A percentile compares a stretch with the other conserved stretches of the same genome.
Conservation (phyloP, 2,329 filamentous ascomycete genomes). For the Sordariomycetes sp. region DNA sequence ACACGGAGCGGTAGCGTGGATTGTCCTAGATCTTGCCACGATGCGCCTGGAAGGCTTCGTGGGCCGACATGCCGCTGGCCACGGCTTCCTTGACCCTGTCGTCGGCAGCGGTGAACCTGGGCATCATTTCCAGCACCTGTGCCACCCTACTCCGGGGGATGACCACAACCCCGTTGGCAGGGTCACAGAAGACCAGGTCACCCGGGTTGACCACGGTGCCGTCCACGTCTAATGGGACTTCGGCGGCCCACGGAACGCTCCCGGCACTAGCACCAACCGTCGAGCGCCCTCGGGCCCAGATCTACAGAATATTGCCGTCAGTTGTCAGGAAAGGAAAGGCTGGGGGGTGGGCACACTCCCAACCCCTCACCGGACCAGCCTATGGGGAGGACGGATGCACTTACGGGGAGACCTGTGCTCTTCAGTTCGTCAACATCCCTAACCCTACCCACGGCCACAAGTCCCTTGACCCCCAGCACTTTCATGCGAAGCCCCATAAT, state of each 20-base stretch:
- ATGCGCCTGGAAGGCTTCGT: constrained; percentile 55
- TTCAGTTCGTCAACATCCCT: constrained; percentile 54
- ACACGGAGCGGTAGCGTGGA: background rate
- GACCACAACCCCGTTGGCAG: constrained; percentile 57
- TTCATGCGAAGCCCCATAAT: constrained; percentile 66
- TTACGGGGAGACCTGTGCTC: constrained; percentile 43
- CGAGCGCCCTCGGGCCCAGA: constrained; percentile 46
- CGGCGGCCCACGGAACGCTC: constrained; percentile 42
- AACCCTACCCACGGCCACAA: constrained; percentile 58
- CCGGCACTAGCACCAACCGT: constrained; percentile 47
- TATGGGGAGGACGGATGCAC: constrained; percentile 13
- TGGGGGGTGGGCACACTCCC: background rate
- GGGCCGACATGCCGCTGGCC: constrained; percentile 47
- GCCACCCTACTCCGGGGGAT: constrained; percentile 52
- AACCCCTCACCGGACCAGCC: background rate
- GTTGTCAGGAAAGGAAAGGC: background rate
- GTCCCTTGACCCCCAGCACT: constrained; percentile 44
- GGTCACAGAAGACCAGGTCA: constrained; percentile 61
- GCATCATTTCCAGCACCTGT: constrained; percentile 50
- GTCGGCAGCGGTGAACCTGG: constrained; percentile 38
- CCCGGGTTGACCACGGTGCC: constrained; percentile 36
- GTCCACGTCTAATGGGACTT: constrained; percentile 31
- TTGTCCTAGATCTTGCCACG: constrained; percentile 21
- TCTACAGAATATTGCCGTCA: constrained; percentile 16
- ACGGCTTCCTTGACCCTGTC: constrained; percentile 56